Evolutionary conservation across 1,284 basidiomycete genomes (phyloP), one percentile per base, ranked within the genome.

Genomic region (Sphagnurus paluster): DNA sequence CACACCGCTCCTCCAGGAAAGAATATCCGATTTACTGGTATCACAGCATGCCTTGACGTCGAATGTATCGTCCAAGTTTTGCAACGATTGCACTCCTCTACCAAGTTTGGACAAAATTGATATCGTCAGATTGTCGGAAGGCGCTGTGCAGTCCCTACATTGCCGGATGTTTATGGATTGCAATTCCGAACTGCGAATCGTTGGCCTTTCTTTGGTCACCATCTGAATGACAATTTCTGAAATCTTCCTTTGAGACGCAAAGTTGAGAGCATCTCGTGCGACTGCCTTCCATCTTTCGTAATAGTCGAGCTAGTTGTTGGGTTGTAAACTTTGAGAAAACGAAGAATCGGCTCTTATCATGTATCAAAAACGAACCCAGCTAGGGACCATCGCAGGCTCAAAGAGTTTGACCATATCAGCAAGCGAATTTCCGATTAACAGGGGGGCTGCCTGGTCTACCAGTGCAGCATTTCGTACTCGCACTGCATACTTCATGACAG

Each of bases 401-500:
- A 35, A 28, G 11, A 36, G 7, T 14, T 35, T 17, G 8, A 35
- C 10, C 20, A 41, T 30, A 20, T 46, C 32, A 8, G 25, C 28
- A 21, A 37, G 17, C 16, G 40, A 17, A 16, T 42, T 6, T 1
- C 24, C 35, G 5, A 50, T 16, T n/a, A 50, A 3, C 8, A 46
- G 11, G 2, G 40, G 48, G 16, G 37, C 44, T 46, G 11, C 21
- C 21, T 38, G 42, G n/a, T 50, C 23, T 16, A 50, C 39, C 5
- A 46, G 34, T 4, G 46, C 33, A 19, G 23, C 9, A 34, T 48
- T 38, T 8, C 29, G 3, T 13, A 28, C 39, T 23, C 16, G 24
- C 16, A 45, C 5, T 2, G 48, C 48, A 42, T 46, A 42, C 2
- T 35, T 13, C 48, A 50, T 50, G 36, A 46, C 44, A 32, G 33